These are phyloP conservation scores for Verticillium albo-atrum DNA, from an alignment of 2,329 filamentous ascomycete genomes.

Conservation along the genomic window DNA sequence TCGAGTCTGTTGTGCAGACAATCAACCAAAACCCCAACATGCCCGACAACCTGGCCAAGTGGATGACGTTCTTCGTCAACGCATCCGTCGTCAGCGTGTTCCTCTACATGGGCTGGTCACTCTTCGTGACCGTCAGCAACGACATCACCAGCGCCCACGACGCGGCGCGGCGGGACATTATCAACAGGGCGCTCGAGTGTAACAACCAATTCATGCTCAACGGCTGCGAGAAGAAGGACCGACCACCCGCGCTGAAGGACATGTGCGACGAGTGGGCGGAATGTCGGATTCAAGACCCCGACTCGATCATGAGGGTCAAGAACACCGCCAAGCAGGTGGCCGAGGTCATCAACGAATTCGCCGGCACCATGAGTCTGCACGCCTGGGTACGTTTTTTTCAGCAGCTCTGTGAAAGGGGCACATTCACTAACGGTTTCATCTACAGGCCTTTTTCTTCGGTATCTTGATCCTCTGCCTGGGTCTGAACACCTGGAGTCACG, in stretches of 20 bases:
- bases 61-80: constrained; percentile 61
- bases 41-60: constrained; percentile 54
- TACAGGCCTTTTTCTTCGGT: constrained; percentile 46
- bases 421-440: constrained; percentile 9
- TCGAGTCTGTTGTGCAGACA: constrained; percentile 41
- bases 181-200: constrained; percentile 71
- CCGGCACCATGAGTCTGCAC: constrained; percentile 86
- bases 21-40: constrained; percentile 55
- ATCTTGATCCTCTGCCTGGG: constrained; percentile 43
- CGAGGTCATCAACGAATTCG: constrained; percentile 89
- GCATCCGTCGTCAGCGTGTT: constrained; percentile 50
- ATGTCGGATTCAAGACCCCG: constrained; percentile 83
- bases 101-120: constrained; percentile 64
- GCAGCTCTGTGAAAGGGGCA: not conserved
- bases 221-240: constrained; percentile 59
- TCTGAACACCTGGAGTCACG: constrained; percentile 36
- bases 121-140: constrained; percentile 64
- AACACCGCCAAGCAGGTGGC: constrained; percentile 86
- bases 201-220: constrained; percentile 71
- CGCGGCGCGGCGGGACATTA: constrained; percentile 61
- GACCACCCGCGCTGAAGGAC: constrained; percentile 71
- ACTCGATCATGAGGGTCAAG: constrained; percentile 71
- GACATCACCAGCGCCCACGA: constrained; percentile 73
- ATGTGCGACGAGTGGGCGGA: constrained; percentile 77
- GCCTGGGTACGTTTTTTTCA: constrained; percentile 42